Percentiles rank a stretch among this genome's conserved stretches.
These are phyloP conservation scores for Aspergillus sp. DNA, from an alignment of 2,329 filamentous ascomycete genomes.

Conservation along the genomic window DNA sequence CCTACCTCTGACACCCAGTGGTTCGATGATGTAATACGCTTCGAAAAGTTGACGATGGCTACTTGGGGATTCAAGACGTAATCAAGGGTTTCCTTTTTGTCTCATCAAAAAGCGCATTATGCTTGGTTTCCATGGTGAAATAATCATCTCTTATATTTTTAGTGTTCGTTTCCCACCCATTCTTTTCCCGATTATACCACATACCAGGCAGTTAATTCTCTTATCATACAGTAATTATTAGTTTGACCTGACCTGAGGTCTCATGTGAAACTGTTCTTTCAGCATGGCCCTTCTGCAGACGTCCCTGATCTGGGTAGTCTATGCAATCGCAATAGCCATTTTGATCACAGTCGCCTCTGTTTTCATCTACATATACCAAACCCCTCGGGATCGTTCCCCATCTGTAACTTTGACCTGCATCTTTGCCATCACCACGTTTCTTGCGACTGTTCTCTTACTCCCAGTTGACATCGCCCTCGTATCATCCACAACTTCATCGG, in stretches of 20 bases:
- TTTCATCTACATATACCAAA: slow-evolving; percentile 89
- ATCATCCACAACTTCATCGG: slow-evolving; percentile 75
- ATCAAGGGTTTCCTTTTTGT: no score
- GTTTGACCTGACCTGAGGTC: neutral
- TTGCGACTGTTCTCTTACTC: slow-evolving; percentile 86
- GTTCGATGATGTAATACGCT: slow-evolving; percentile 15
- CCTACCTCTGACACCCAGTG: neutral
- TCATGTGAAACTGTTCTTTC: slow-evolving; percentile 12
- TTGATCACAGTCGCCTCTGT: slow-evolving; percentile 73
- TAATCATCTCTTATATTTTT: no score
- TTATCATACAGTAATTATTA: no score
- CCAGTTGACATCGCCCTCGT: slow-evolving; percentile 95
- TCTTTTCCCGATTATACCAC: no score
- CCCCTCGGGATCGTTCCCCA: slow-evolving; percentile 76
- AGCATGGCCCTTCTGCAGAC: slow-evolving; percentile 71
- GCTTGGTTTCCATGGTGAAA: no score
- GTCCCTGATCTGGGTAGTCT: slow-evolving; percentile 91
- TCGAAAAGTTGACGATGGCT: neutral
- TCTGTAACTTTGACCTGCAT: slow-evolving; percentile 81
- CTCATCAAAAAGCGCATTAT: no score
- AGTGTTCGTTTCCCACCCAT: no score
- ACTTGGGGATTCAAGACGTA: no score
- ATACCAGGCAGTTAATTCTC: no score
- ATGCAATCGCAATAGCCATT: slow-evolving; percentile 74
- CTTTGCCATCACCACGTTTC: slow-evolving; percentile 76